A percentile compares a stretch with the other conserved stretches of the same genome.
These are phyloP conservation scores for Hyaloscypha variabilis DNA, from an alignment of 495 filamentous ascomycete genomes.

Conservation along the genomic window DNA sequence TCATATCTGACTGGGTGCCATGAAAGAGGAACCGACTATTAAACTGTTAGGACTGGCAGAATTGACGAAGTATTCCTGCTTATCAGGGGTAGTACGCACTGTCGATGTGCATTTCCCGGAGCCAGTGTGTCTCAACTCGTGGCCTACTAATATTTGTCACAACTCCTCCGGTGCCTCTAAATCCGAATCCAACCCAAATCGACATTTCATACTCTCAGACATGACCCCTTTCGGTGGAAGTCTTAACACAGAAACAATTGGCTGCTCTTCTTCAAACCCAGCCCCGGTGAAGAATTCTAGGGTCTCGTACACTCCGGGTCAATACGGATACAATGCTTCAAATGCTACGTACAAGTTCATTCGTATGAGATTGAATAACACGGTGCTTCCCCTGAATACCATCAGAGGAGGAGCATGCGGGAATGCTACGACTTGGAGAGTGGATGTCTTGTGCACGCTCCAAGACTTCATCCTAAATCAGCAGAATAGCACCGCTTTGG, in stretches of 20 bases:
- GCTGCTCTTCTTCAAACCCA: constrained; percentile 35
- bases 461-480: constrained; percentile 37
- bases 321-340: constrained; percentile 39
- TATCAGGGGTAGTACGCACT: no score
- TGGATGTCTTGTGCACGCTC: constrained; percentile 41
- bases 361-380: constrained; percentile 43
- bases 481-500: constrained; percentile 28
- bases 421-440: constrained; percentile 24
- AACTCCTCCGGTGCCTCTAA: no score
- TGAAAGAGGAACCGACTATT: no score
- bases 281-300: constrained; percentile 28
- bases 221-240: constrained; percentile 42
- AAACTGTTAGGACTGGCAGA: no score
- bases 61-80: no score
- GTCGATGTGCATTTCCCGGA: no score
- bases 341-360: constrained; percentile 44
- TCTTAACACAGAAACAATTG: constrained; percentile 42
- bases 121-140: no score
- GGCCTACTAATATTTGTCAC: no score
- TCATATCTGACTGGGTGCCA: no score
- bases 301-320: constrained; percentile 36
- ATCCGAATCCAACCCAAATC: constrained; percentile 38
- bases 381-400: constrained; percentile 41
- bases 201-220: constrained; percentile 38
- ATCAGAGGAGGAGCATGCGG: constrained; percentile 39